Base-by-base conservation (phyloP, 1,139 yeast species). In the Hansenula lynferdii region DNA sequence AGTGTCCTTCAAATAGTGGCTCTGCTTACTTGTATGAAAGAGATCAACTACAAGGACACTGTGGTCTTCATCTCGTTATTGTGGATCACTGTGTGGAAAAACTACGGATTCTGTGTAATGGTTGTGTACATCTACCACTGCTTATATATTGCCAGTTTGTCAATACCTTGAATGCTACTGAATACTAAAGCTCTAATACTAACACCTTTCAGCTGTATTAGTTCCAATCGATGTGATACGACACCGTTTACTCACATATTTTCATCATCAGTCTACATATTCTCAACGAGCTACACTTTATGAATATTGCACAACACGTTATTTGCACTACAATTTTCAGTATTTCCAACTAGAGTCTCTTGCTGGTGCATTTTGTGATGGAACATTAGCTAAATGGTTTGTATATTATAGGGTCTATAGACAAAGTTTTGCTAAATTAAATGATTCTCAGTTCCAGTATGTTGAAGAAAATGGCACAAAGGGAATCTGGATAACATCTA, bases 401-500 rank as follows among this genome's bases (percentile, higher is more conserved):
- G 45, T 45, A 26, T 29, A 36, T 24, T 57, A 51, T 35, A 45
- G 62, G 12, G 38, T 47, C 25, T 53, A 48, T 37, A 48, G 53
- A 14, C 41, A 49, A 28, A 58, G 61, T 10, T 53, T 49, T 15
- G 50, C 56, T 11, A 42, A 51, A 18, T 41, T 56, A 29, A 56
- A 60, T 9, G 62, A 57, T 34, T 39, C 52, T 9, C 32, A 29
- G 8, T 42, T 38, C 28, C 41, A 46, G 28, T 24, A 33, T 21
- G 22, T 37, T 23, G 28, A 23, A 16, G 36, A 45, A 37, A 51
- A 53, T 17, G 37, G 42, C 6, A 43, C 47, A 26, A 49, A 54
- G 28, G 67, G 70, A 4, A 39, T 64, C 10, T 62, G 67, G 67
- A 54, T 67, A 20, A 51, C 51, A 22, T 60, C 65, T 2, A 50